Evolutionary conservation across 75 land plant genomes (phyloP).

Genomic region (Adiantum capillusveneris): DNA sequence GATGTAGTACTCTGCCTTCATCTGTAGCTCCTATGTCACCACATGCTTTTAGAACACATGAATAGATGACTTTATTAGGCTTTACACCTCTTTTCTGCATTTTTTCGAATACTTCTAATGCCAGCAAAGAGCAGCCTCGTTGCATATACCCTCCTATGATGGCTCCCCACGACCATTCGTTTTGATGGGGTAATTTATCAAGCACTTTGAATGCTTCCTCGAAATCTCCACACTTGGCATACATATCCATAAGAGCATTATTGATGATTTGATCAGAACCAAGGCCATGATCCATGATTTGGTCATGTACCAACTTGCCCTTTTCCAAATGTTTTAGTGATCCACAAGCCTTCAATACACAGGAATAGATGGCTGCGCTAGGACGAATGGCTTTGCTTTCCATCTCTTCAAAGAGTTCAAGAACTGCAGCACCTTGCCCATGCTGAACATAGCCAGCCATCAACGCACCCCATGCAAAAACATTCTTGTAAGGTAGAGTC

Average conservation of each 20-base stretch:
- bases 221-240: conserved; percentile 30
- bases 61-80: conserved; percentile 48
- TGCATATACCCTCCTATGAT: conserved; percentile 53
- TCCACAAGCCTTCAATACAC: conserved; percentile 46
- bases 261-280: conserved; percentile 31
- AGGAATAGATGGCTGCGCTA: conserved; percentile 40
- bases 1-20: conserved; percentile 37
- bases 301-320: conserved; percentile 31
- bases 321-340: conserved; percentile 1
- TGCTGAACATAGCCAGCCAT: conserved; percentile 35
- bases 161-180: conserved; percentile 55
- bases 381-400: conserved; percentile 15
- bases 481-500: conserved; percentile 17
- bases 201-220: conserved; percentile 35
- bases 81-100: conserved; percentile 35
- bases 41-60: conserved; percentile 41
- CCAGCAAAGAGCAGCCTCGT: conserved; percentile 23
- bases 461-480: conserved; percentile 33
- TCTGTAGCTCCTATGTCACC: conserved; percentile 32
- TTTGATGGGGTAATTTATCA: conserved; percentile 19
- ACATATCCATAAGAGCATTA: conserved; percentile 44
- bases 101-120: conserved; percentile 24
- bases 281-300: conserved; percentile 35
- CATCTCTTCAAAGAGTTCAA: conserved; percentile 34
- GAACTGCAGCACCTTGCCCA: conserved; percentile 2